Evolutionary conservation across 2,329 filamentous ascomycete genomes (phyloP).

Genomic region (Aspergillus jensenii): DNA sequence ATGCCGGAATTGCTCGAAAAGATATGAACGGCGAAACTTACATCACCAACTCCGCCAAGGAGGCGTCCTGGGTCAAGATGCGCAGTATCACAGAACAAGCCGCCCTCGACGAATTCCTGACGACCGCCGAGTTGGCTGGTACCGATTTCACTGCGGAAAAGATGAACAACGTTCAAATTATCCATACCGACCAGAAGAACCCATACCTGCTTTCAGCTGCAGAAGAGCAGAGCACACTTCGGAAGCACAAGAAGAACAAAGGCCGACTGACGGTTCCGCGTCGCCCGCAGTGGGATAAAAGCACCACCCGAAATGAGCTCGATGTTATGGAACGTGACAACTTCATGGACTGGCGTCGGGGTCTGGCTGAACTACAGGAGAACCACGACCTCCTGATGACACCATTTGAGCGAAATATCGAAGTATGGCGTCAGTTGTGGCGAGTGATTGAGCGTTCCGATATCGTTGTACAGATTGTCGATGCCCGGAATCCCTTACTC

Average conservation of each 20-base stretch:
- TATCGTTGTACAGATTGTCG: conserved; percentile 95
- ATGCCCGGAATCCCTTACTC: conserved; percentile 89
- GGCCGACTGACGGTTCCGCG: conserved; percentile 81
- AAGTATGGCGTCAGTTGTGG: conserved; percentile 98
- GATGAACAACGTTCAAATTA: conserved; percentile 98
- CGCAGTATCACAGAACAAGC: conserved; percentile 96
- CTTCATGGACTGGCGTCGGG: conserved; percentile 84
- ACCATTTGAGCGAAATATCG: conserved; percentile 93
- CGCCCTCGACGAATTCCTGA: conserved; percentile 92
- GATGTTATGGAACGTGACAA: conserved; percentile 76
- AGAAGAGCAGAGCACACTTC: conserved; percentile 75
- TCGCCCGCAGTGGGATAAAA: conserved; percentile 82
- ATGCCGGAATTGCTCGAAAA: conserved; percentile 66
- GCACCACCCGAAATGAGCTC: conserved; percentile 79
- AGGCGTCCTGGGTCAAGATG: conserved; percentile 99
- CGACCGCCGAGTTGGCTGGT: conserved; percentile 92
- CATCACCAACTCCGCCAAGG: conserved; percentile 83
- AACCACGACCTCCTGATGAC: conserved; percentile 95
- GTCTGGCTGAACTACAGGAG: conserved; percentile 88
- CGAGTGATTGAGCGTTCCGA: conserved; percentile 96
- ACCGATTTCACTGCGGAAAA: conserved; percentile 99
- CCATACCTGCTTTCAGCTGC: conserved; percentile 83
- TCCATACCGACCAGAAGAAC: conserved; percentile 94
- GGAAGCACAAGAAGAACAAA: conserved; percentile 81
- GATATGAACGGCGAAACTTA: conserved; percentile 82